Percentiles rank a stretch among this genome's conserved stretches.
phyloP scores from a whole-genome alignment of 164 flowering plant species.

The Kalanchoe fedtschenkoi region DNA sequence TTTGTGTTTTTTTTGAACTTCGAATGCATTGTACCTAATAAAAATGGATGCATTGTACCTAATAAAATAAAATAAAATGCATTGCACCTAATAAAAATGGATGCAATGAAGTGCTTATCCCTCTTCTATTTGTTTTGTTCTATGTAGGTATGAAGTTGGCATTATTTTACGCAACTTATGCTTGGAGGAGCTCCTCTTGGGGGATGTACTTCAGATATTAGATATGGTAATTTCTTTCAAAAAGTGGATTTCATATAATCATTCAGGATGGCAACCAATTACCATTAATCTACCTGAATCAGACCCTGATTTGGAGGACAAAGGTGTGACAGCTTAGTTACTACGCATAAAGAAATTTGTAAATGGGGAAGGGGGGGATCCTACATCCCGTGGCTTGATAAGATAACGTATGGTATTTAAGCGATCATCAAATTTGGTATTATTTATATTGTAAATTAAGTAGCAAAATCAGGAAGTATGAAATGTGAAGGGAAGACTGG shows the following conservation, averaged over 20 bases:
- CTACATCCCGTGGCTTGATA: too few relatives aligned
- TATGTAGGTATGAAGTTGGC: slow-evolving; percentile 69
- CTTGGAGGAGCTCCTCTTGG: slow-evolving; percentile 49
- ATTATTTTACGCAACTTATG: slow-evolving; percentile 41
- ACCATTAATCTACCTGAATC: slow-evolving; percentile 34
- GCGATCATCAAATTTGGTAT: too few relatives aligned
- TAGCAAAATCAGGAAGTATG: too few relatives aligned
- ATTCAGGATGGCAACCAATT: slow-evolving; percentile 90
- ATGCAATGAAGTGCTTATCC: neutral
- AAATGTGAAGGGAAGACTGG: too few relatives aligned
- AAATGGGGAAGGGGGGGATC: too few relatives aligned
- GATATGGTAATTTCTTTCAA: slow-evolving; percentile 38
- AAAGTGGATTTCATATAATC: slow-evolving; percentile 60
- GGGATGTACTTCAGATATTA: slow-evolving; percentile 67
- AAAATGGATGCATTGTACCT: too few relatives aligned
- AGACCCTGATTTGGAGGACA: slow-evolving; percentile 18
- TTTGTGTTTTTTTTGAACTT: neutral
- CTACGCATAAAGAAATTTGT: too few relatives aligned
- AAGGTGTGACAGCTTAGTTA: slow-evolving; percentile 5
- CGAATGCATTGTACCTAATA: neutral
- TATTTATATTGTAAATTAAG: too few relatives aligned
- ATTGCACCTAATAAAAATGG: too few relatives aligned
- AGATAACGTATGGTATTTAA: too few relatives aligned
- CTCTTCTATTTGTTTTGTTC: neutral
- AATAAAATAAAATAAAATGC: too few relatives aligned